Percentiles rank a stretch among this genome's conserved stretches.
Evolutionary conservation across 2,329 filamentous ascomycete species (phyloP).

Genomic region (Colletotrichum lini): DNA sequence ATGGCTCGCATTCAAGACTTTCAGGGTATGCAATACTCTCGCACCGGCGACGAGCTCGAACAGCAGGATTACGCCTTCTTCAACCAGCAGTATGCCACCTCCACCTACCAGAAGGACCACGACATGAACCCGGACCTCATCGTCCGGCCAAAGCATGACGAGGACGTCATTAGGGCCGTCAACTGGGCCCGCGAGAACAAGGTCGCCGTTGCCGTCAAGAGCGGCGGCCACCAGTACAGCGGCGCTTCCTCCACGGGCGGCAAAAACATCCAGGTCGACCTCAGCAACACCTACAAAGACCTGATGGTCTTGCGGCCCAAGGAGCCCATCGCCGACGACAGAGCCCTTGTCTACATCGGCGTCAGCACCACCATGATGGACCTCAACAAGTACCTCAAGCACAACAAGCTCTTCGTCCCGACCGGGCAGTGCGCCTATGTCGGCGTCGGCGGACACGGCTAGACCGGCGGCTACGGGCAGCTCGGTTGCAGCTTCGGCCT

Average conservation of each 20-base stretch:
- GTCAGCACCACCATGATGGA: slow-evolving; percentile 59
- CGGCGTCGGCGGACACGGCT: slow-evolving; percentile 62
- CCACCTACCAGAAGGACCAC: slow-evolving; percentile 57
- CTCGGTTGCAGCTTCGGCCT: slow-evolving; percentile 66
- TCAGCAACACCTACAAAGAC: slow-evolving; percentile 56
- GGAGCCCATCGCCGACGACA: slow-evolving; percentile 52
- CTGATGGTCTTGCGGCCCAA: slow-evolving; percentile 48
- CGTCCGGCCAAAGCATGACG: slow-evolving; percentile 57
- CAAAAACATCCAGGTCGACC: slow-evolving; percentile 62
- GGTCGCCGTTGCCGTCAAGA: slow-evolving; percentile 61
- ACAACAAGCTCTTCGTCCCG: slow-evolving; percentile 60
- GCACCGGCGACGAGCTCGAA: slow-evolving; percentile 23
- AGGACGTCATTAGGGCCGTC: slow-evolving; percentile 58
- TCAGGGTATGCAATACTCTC: slow-evolving; percentile 34
- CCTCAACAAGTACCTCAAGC: slow-evolving; percentile 58
- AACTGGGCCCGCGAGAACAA: slow-evolving; percentile 57
- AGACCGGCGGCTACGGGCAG: slow-evolving; percentile 64
- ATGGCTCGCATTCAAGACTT: slow-evolving; percentile 33
- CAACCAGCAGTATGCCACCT: slow-evolving; percentile 59
- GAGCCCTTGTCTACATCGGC: slow-evolving; percentile 54
- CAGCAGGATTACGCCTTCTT: slow-evolving; percentile 30
- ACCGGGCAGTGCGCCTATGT: slow-evolving; percentile 63
- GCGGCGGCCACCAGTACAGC: slow-evolving; percentile 65
- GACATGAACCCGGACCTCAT: slow-evolving; percentile 61
- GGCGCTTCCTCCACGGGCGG: slow-evolving; percentile 62